Conservation (phyloP, 805 yeast genomes). For the Candida dajiaensis region DNA sequence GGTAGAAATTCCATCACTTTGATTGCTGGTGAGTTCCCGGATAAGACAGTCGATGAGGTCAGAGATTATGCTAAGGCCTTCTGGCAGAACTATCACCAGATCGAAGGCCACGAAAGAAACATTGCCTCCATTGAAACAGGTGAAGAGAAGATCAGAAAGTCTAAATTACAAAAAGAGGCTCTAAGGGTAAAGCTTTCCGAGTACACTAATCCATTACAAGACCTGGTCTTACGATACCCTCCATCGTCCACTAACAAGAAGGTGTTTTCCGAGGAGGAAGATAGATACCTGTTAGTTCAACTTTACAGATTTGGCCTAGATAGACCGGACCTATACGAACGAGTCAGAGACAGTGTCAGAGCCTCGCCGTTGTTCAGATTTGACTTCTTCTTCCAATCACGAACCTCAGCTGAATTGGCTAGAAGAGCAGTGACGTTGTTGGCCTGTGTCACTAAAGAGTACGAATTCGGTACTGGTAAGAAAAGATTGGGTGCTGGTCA, state of each 20-base stretch:
- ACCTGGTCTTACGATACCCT: slow-evolving; percentile 64
- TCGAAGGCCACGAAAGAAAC: slow-evolving; percentile 87
- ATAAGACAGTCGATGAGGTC: slow-evolving; percentile 76
- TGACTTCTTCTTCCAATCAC: slow-evolving; percentile 80
- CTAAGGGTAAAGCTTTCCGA: slow-evolving; percentile 68
- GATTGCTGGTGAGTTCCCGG: slow-evolving; percentile 70
- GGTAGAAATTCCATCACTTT: slow-evolving; percentile 71
- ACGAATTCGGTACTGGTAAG: slow-evolving; percentile 27
- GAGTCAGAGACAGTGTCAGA: slow-evolving; percentile 68
- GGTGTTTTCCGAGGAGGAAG: slow-evolving; percentile 83
- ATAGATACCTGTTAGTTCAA: slow-evolving; percentile 77
- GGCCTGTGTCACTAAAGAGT: slow-evolving; percentile 68
- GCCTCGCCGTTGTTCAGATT: slow-evolving; percentile 74
- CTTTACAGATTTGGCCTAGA: slow-evolving; percentile 78
- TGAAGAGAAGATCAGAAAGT: slow-evolving; percentile 69
- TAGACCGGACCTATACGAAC: slow-evolving; percentile 70
- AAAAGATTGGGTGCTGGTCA: not conserved
- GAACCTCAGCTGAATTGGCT: slow-evolving; percentile 70
- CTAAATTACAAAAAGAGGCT: slow-evolving; percentile 69
- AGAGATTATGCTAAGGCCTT: slow-evolving; percentile 70
- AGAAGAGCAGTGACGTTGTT: slow-evolving; percentile 79
- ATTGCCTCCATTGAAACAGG: slow-evolving; percentile 80
- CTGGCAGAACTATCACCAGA: slow-evolving; percentile 72
- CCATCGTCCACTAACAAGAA: slow-evolving; percentile 62
- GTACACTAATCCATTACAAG: slow-evolving; percentile 74